Base-by-base conservation (phyloP, 495 filamentous ascomycete species). In the Tuber umbilicatum region DNA sequence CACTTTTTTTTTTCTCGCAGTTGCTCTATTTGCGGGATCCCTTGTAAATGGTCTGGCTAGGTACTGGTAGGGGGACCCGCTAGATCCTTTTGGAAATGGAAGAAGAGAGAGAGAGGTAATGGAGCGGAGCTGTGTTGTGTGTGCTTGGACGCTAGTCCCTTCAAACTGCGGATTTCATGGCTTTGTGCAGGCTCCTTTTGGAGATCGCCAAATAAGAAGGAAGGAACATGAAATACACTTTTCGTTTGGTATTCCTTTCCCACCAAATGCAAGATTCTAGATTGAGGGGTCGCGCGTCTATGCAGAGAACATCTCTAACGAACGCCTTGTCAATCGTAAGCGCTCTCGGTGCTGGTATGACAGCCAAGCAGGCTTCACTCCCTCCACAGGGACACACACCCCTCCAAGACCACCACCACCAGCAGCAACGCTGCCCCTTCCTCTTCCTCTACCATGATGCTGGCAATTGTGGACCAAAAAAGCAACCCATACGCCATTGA, bases 211-310 rank as follows among this genome's bases (percentile, higher is more conserved):
- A 31, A 31, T 27, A 64, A 64, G 55, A 64, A n/a, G 31, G 27
- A 64, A 64, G 71, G 41, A 68, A 71, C 69, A 45, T 50, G 60
- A 69, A 69, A 73, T 64, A 21, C 31, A 64, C 70, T 68, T 70
- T 60, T 76, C 76, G 75, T 75, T 69, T 74, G 64, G 67, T 68
- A 35, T 73, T 14, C 31, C 72, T 60, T 38, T 70, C 69, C 77
- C 69, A 40, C 40, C 71, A 78, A 78, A 79, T 69, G 72, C 43
- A 74, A 78, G 55, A 78, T 79, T 74, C 75, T 74, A 79, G 77
- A 79, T 79, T 74, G 77, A 79, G 77, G 77, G 77, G 77, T 78
- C 55, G 75, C 75, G 77, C 75, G 75, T 74, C 72, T 78, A 79
- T 79, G 77, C 76, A 78, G 43, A 78, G 72, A 79, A 79, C 71